Base-by-base conservation (phyloP, 1,284 basidiomycete genomes). In the Rhodofomes roseus region DNA sequence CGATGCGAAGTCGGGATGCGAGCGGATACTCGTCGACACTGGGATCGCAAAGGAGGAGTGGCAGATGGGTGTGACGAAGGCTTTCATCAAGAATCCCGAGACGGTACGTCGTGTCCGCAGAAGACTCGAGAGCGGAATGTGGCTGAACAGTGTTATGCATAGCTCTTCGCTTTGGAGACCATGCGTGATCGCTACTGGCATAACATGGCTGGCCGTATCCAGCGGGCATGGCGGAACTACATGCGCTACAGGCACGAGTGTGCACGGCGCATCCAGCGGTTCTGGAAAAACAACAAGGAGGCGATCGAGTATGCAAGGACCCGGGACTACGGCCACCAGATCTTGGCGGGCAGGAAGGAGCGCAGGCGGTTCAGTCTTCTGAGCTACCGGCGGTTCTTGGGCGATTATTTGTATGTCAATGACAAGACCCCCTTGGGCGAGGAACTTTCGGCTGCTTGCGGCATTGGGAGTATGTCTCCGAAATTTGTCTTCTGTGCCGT, bases 141-240 rank as follows among this genome's bases (percentile, higher is more conserved):
- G n/a, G n/a, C n/a, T n/a, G n/a, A n/a, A 34, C 31, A 34, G 14
- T 3, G 4, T 11, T 23, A 6, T 27, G 2, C 7, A 0, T 65
- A 96, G 92, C 85, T 99, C 23, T 99, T 99, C 74, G 97, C 96
- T 22, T 81, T 99, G 57, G 96, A 99, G 77, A 96, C 95, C 22
- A 98, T 99, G 94, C 89, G 96, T 57, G 97, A 99, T 73, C 87
- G 92, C 60, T 99, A 99, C 77, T 99, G 97, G 97, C 97, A 99
- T 76, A 98, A 98, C 72, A 99, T 99, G 96, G 96, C 96, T 0
- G 87, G 79, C 43, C 90, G 96, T 54, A 99, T 99, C 57, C 97
- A 99, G 76, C 89, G 96, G 40, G 95, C 95, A 4, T 99, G 90
- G 86, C 84, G 96, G 62, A 96, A 97, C 72, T 98, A 96, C 73